phyloP scores from a whole-genome alignment of 176 grass and related monocot species.

The Aechmea fasciata region DNA sequence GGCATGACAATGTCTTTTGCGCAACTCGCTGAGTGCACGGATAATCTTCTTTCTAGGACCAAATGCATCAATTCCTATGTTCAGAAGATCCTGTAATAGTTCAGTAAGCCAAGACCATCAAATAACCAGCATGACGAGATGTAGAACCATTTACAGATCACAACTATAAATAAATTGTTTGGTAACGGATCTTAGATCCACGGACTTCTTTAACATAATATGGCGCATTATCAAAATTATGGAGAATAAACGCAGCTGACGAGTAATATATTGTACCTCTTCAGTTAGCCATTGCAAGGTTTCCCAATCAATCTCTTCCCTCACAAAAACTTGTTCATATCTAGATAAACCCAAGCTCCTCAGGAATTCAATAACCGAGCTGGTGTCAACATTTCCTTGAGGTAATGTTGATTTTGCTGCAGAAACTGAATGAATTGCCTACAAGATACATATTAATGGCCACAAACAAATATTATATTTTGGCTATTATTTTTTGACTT shows the following conservation, averaged over 20 bases:
- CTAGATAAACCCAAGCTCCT: constrained; percentile 59
- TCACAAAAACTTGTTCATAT: constrained; percentile 71
- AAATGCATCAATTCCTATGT: constrained; percentile 70
- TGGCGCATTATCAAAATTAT: background rate
- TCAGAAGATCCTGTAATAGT: constrained; percentile 66
- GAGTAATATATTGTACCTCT: constrained; percentile 49
- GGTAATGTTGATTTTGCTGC: constrained; percentile 27
- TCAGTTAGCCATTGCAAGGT: constrained; percentile 84
- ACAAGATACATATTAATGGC: constrained; percentile 15
- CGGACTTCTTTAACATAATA: constrained; percentile 2
- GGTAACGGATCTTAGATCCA: background rate
- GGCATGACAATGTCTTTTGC: constrained; percentile 41
- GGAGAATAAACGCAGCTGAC: constrained; percentile 3
- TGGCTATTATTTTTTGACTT: background rate
- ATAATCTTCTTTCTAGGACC: constrained; percentile 83
- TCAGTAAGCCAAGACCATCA: constrained; percentile 10
- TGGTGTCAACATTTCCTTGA: constrained; percentile 32
- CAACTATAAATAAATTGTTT: background rate
- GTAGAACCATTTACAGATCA: background rate
- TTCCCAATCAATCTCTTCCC: constrained; percentile 84
- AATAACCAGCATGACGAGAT: constrained; percentile 7
- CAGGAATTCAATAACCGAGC: constrained; percentile 52
- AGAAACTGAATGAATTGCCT: constrained; percentile 32
- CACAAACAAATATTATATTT: background rate
- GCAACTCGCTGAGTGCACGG: constrained; percentile 50